Evolutionary conservation across 768 basidiomycete species (phyloP).

Genomic region (Suillus sp.): DNA sequence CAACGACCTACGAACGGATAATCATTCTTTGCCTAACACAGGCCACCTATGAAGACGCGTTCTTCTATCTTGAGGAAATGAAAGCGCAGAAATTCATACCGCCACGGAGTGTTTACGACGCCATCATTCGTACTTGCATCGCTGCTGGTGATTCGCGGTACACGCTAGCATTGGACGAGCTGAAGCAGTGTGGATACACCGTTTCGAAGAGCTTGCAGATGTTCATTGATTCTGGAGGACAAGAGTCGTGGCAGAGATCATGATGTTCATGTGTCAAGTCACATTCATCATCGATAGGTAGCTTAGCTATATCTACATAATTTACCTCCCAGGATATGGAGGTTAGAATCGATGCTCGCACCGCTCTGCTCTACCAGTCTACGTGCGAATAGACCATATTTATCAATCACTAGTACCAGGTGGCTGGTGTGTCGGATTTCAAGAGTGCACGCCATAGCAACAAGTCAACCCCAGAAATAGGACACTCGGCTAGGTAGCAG

Average conservation of each 20-base stretch:
- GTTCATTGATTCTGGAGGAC: slow-evolving; percentile 36
- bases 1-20: slow-evolving; percentile 65
- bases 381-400: too few relatives aligned
- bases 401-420: not conserved
- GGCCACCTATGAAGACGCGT: slow-evolving; percentile 79
- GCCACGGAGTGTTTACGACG: slow-evolving; percentile 53
- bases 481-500: not conserved
- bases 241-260: not conserved
- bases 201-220: slow-evolving; percentile 33
- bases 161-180: slow-evolving; percentile 67
- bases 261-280: not conserved
- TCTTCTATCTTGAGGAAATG: slow-evolving; percentile 89
- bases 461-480: slow-evolving; percentile 3
- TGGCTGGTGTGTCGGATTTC: not conserved
- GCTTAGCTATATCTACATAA: slow-evolving; percentile 2
- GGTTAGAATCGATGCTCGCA: not conserved
- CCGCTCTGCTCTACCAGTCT: not conserved
- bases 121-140: slow-evolving; percentile 61
- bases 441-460: not conserved
- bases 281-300: not conserved
- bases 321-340: not conserved
- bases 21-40: slow-evolving; percentile 73
- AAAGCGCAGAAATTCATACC: slow-evolving; percentile 65
- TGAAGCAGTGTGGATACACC: slow-evolving; percentile 61
- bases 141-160: slow-evolving; percentile 59